Percentiles rank a stretch among this genome's conserved stretches.
phyloP scores from a whole-genome alignment of 2,329 filamentous ascomycete genomes.

The Monosporascus sp. region DNA sequence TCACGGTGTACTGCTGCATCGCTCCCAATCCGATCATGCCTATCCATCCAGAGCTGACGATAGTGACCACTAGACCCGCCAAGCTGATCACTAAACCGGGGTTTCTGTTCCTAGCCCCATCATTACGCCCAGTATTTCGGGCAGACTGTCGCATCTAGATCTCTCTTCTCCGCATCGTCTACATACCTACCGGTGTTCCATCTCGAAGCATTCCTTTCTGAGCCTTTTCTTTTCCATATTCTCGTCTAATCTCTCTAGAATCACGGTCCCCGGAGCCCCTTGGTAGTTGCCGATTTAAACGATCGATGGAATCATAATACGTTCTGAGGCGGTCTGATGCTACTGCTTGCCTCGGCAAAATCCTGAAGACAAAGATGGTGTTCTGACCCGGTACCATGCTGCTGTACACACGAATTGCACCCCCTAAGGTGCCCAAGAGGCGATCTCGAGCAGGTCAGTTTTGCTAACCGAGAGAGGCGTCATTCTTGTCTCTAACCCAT shows the following conservation, averaged over 20 bases:
- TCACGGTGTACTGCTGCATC: too few species aligned
- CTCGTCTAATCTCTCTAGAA: neutral
- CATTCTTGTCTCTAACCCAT: neutral
- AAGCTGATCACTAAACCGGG: too few species aligned
- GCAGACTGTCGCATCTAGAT: neutral
- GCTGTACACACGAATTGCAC: constrained; percentile 51
- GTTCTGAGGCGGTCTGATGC: neutral
- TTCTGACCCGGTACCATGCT: constrained; percentile 39
- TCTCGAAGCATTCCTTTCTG: neutral
- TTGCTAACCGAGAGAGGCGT: neutral
- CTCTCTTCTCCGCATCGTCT: neutral
- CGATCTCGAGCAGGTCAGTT: constrained; percentile 54
- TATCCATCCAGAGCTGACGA: too few species aligned
- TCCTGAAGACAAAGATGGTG: constrained; percentile 9
- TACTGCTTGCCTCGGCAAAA: neutral
- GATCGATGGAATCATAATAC: neutral
- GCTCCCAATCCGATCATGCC: too few species aligned
- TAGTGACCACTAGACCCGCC: too few species aligned
- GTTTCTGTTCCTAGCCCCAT: too few species aligned
- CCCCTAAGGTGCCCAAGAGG: constrained; percentile 54
- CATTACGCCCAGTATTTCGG: neutral
- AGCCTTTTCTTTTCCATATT: neutral
- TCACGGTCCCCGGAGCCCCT: neutral
- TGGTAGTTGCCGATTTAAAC: neutral
- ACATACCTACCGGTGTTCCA: neutral